Percentiles rank a stretch among this genome's conserved stretches.
These are phyloP conservation scores for Cutaneotrichosporon arboriforme DNA, from an alignment of 1,284 basidiomycete species.

Conservation along the genomic window DNA sequence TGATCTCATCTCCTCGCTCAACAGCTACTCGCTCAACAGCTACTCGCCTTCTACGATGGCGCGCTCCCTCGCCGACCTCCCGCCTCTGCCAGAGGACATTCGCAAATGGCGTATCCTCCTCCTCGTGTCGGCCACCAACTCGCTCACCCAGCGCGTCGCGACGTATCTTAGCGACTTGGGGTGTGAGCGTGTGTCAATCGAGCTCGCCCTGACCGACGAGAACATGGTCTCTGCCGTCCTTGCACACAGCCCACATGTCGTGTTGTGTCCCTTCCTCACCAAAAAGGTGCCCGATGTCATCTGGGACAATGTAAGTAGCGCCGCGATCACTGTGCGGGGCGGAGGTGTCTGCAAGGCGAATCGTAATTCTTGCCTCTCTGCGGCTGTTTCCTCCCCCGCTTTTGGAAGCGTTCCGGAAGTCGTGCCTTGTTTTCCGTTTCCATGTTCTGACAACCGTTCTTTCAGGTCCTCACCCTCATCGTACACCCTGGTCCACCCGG, in stretches of 20 bases:
- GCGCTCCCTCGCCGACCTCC: slow-evolving; percentile 20
- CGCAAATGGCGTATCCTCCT: slow-evolving; percentile 44
- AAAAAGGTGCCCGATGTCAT: slow-evolving; percentile 48
- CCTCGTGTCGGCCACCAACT: slow-evolving; percentile 50
- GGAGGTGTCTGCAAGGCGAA: too few species aligned
- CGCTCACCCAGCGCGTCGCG: slow-evolving; percentile 46
- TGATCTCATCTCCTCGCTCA: background rate
- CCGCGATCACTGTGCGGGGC: too few species aligned
- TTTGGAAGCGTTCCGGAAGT: background rate
- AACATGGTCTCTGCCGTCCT: slow-evolving; percentile 47
- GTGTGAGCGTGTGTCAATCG: slow-evolving; percentile 45
- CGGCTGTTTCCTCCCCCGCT: background rate
- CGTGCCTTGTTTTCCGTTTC: background rate
- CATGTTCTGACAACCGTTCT: background rate
- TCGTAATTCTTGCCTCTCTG: too few species aligned
- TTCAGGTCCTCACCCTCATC: slow-evolving; percentile 49
- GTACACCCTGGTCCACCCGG: slow-evolving; percentile 52
- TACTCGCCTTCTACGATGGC: background rate
- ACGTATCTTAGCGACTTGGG: slow-evolving; percentile 44
- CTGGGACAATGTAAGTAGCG: slow-evolving; percentile 38
- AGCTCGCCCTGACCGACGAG: slow-evolving; percentile 46
- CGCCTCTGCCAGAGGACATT: slow-evolving; percentile 16
- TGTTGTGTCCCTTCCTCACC: slow-evolving; percentile 51
- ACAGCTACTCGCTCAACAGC: background rate
- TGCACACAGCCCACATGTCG: slow-evolving; percentile 44